Conservation (phyloP, 495 filamentous ascomycete genomes). For the Aspergillus cristatus region DNA sequence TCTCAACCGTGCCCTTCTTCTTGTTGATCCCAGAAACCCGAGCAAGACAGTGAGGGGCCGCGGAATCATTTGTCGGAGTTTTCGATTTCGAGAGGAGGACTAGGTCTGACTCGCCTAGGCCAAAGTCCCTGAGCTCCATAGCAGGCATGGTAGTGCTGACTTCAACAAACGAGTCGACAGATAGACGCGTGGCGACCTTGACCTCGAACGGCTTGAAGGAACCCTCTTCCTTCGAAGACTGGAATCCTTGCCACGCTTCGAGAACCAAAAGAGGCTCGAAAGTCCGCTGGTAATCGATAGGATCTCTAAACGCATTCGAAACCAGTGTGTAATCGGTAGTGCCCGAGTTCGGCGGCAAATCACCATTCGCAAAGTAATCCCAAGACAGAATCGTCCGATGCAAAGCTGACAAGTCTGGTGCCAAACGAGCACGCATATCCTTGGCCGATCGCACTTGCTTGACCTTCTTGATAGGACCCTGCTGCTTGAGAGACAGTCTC, state of each 20-base stretch:
- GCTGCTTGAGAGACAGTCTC: conserved; percentile 40
- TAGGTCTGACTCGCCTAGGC: conserved; percentile 77
- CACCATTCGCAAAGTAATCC: conserved; percentile 84
- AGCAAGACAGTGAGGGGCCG: conserved; percentile 72
- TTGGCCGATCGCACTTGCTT: conserved; percentile 69
- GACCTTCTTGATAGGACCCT: conserved; percentile 70
- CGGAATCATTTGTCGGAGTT: conserved; percentile 51
- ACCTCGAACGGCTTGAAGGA: conserved; percentile 70
- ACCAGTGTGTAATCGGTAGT: conserved; percentile 64
- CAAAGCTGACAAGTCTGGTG: conserved; percentile 76
- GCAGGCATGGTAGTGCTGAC: conserved; percentile 72
- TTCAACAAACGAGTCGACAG: conserved; percentile 87
- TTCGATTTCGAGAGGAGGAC: conserved; percentile 68
- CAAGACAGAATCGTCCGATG: conserved; percentile 82
- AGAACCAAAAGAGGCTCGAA: conserved; percentile 87
- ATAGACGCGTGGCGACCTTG: conserved; percentile 74
- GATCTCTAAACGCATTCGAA: conserved; percentile 63
- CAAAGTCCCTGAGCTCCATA: conserved; percentile 57
- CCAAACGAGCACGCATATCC: conserved; percentile 87
- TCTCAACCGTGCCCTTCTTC: conserved; percentile 69
- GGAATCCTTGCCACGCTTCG: conserved; percentile 92
- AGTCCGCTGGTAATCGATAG: conserved; percentile 71
- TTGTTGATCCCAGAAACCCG: conserved; percentile 68
- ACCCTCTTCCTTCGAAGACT: conserved; percentile 79
- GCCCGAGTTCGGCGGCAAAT: conserved; percentile 65